Evolutionary conservation across 2,329 filamentous ascomycete genomes (phyloP).

Genomic region (Pseudopyrenochaeta lycopersici): DNA sequence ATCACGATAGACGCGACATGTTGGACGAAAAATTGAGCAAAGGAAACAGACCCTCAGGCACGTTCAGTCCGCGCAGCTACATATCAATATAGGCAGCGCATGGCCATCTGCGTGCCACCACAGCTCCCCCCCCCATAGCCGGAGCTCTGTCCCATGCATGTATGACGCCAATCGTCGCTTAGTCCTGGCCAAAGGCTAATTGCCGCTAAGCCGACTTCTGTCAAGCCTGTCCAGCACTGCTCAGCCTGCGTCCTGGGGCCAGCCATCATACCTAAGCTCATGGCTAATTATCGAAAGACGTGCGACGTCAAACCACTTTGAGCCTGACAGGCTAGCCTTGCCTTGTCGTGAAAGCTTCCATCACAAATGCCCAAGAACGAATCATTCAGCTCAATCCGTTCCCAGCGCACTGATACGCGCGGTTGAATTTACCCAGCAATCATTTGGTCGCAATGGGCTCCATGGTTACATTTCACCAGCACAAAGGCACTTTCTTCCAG

Average conservation of each 20-base stretch:
- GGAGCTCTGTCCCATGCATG: constrained; percentile 4
- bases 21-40: background rate
- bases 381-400: no score
- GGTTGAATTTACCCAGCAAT: no score
- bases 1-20: background rate
- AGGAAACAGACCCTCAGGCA: background rate
- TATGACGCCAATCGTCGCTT: constrained; percentile 21
- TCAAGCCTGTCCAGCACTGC: background rate
- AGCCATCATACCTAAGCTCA: constrained; percentile 9
- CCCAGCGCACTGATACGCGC: no score
- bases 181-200: background rate
- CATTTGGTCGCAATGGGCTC: no score
- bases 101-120: constrained; percentile 7
- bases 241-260: background rate
- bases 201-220: constrained; percentile 1
- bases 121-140: background rate
- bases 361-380: background rate
- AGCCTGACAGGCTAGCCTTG: background rate
- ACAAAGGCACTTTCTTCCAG: no score
- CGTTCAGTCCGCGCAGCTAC: background rate
- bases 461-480: no score
- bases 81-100: background rate
- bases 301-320: background rate
- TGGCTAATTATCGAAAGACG: constrained; percentile 1
- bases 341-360: background rate